phyloP scores from a whole-genome alignment of 2,329 filamentous ascomycete species.

The Amauroascus niger region DNA sequence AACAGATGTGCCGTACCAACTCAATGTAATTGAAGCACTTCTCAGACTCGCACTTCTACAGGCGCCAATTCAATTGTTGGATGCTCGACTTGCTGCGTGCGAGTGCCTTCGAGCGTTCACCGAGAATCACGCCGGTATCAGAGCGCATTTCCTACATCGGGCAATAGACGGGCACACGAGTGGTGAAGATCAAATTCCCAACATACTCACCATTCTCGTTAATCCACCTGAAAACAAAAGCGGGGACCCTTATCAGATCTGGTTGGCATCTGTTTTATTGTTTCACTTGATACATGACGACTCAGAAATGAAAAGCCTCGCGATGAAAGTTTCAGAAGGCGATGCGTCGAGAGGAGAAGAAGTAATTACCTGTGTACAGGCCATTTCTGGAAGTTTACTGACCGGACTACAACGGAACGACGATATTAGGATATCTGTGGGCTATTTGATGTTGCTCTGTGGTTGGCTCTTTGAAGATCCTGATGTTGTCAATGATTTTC shows the following conservation, averaged over 20 bases:
- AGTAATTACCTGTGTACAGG: constrained; percentile 87
- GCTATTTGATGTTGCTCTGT: constrained; percentile 79
- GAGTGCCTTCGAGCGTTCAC: constrained; percentile 93
- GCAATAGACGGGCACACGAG: constrained; percentile 80
- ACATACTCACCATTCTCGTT: constrained; percentile 75
- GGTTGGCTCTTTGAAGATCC: constrained; percentile 89
- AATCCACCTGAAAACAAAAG: constrained; percentile 52
- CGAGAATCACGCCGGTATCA: constrained; percentile 67
- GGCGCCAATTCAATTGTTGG: constrained; percentile 57
- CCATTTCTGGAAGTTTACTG: constrained; percentile 75
- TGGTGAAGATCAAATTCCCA: constrained; percentile 71
- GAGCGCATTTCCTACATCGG: constrained; percentile 72
- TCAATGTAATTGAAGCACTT: constrained; percentile 90
- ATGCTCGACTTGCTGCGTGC: constrained; percentile 73
- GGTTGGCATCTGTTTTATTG: constrained; percentile 80
- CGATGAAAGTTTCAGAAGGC: constrained; percentile 78
- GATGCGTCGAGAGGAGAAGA: constrained; percentile 85
- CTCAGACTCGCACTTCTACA: constrained; percentile 70
- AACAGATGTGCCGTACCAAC: constrained; percentile 47
- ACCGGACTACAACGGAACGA: constrained; percentile 64
- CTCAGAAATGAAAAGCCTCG: constrained; percentile 63
- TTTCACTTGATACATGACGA: constrained; percentile 80
- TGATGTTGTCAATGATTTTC: constrained; percentile 82
- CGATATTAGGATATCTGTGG: constrained; percentile 69
- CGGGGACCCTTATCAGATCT: constrained; percentile 73